These are phyloP conservation scores for Dryadomyces sulphureus DNA, from an alignment of 2,329 filamentous ascomycete species.

Conservation along the genomic window DNA sequence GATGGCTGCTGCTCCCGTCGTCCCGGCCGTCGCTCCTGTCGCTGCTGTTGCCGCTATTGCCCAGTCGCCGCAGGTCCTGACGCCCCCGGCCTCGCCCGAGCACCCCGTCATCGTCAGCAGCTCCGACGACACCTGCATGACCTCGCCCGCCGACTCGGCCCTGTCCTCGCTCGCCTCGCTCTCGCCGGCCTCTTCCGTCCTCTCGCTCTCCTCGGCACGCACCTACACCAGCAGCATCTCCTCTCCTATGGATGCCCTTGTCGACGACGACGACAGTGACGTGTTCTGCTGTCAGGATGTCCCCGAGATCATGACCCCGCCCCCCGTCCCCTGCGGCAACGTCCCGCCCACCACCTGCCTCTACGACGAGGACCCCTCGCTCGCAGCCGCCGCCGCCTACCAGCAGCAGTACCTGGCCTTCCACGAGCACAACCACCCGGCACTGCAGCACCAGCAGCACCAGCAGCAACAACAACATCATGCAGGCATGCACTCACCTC, in stretches of 20 bases:
- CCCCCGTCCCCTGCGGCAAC: slow-evolving; percentile 15
- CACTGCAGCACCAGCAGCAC: slow-evolving; percentile 21
- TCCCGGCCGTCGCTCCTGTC: slow-evolving; percentile 23
- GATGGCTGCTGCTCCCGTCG: slow-evolving; percentile 6
- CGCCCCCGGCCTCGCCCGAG: neutral
- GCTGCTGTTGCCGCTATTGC: slow-evolving; percentile 10
- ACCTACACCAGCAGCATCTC: slow-evolving; percentile 4
- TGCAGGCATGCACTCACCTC: slow-evolving; percentile 13
- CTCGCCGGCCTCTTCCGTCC: slow-evolving; percentile 27
- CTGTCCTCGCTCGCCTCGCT: too few relatives aligned
- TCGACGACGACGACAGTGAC: slow-evolving; percentile 18
- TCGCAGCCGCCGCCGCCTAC: slow-evolving; percentile 14
- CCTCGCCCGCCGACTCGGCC: neutral
- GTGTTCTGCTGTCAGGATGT: slow-evolving; percentile 27
- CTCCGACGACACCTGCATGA: slow-evolving; percentile 15
- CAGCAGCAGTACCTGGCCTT: too few relatives aligned
- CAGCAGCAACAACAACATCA: slow-evolving; percentile 2
- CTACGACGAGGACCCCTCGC: slow-evolving; percentile 31
- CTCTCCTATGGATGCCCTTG: slow-evolving; percentile 10
- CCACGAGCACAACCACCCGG: too few relatives aligned
- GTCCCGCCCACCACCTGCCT: slow-evolving; percentile 17
- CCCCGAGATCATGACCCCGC: slow-evolving; percentile 22
- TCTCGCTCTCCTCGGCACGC: neutral
- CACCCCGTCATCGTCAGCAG: slow-evolving; percentile 12
- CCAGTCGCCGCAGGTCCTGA: neutral